Base-by-base conservation (phyloP, 805 yeast species). In the Teunomyces pallodes region DNA sequence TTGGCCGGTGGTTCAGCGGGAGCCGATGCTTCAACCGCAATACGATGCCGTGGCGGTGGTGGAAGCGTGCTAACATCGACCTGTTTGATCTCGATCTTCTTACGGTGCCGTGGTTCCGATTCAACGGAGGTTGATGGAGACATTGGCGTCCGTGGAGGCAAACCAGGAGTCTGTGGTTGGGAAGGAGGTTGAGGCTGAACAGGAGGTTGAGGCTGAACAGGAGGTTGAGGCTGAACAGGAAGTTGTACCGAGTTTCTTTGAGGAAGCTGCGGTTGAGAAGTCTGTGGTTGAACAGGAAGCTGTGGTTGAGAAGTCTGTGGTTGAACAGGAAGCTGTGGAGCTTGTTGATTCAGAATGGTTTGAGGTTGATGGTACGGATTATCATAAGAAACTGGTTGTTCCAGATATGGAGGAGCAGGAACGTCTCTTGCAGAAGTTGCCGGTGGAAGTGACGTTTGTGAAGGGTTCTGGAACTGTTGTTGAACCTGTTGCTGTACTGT, bases 311-410 rank as follows among this genome's bases (percentile, higher is more conserved):
- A 5, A 5, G 13, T n/a, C 3, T 31, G 35, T 30, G 14, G 31
- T 30, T 30, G 33, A 30, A 10, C n/a, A 2, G 12, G 24, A 20
- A 5, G 32, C 32, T 30, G 32, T 12, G n/a, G n/a, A 30, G 32
- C n/a, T 30, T 30, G 35, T 31, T 31, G 35, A 32, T 3, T 9
- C 14, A 16, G 35, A 13, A 13, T 14, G 4, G 9, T 7, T 7
- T 13, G 39, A 8, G 48, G 50, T 3, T 43, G 51, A 35, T 40
- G 54, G 29, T 46, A 48, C 3, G 72, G 70, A 46, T 60, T 66
- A 3, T 81, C 81, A 6, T 81, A 28, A 3, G 43, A 27, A 13
- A 30, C 27, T 20, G 35, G 29, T 27, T 24, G 35, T 20, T 9
- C 26, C n/a, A 4, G n/a, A 7, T 20, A 38, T 9, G 33, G 36